A percentile compares a stretch with the other conserved stretches of the same genome.
phyloP scores from a whole-genome alignment of 2,329 filamentous ascomycete genomes.

The Lasiodiplodia theobromae region DNA sequence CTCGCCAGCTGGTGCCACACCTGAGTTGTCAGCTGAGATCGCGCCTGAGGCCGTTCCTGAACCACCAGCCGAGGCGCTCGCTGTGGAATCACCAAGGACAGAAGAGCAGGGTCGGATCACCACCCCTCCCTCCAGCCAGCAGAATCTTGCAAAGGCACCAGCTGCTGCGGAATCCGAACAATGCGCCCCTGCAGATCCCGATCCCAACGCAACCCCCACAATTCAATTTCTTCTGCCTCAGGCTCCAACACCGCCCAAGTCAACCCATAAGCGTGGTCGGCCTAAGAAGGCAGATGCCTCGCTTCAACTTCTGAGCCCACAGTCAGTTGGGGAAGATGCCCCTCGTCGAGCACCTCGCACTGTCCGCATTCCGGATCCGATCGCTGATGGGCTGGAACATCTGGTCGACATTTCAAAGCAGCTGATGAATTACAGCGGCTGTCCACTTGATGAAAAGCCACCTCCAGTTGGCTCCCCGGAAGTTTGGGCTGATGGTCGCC shows the following conservation, averaged over 20 bases:
- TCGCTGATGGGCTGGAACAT: not conserved
- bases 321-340: not conserved
- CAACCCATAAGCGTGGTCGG: not conserved
- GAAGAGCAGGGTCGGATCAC: not conserved
- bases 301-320: not conserved
- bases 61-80: not conserved
- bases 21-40: no score
- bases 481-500: slow-evolving; percentile 65
- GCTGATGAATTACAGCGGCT: not conserved
- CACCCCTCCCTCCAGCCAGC: not conserved
- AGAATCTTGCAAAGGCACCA: not conserved
- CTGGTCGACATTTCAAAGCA: not conserved
- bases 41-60: no score
- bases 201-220: not conserved
- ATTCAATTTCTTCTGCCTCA: not conserved
- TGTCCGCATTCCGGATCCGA: not conserved
- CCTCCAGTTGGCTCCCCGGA: slow-evolving; percentile 50
- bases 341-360: not conserved
- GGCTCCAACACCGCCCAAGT: not conserved
- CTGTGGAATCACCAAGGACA: no score
- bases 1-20: not conserved
- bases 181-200: no score
- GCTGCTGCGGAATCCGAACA: not conserved
- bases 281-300: not conserved
- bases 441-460: slow-evolving; percentile 34